Evolutionary conservation across 257 asterid genomes (phyloP), one percentile per base, ranked within the genome.

Genomic region (Nemophila menziesii): DNA sequence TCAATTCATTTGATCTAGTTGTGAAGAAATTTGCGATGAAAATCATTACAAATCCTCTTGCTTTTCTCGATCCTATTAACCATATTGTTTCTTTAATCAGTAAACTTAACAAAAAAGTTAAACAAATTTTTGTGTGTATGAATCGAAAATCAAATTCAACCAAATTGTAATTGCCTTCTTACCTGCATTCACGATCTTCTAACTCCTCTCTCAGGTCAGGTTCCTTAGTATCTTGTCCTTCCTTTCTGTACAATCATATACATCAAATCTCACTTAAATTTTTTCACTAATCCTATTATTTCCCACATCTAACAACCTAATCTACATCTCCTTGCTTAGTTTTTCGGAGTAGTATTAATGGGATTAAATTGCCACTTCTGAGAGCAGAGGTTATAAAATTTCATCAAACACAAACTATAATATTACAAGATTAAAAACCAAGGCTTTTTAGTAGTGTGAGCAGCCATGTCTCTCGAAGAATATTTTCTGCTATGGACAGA

Each of bases 401-500:
- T n/a, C n/a, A n/a, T n/a, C 5, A 26, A 26, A 4, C 33, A 26
- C 33, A 4, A 26, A 26, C 33, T 26, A 26, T 26, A 5, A 26
- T 7, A 29, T 7, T 7, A 29, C 36, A 29, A 29, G 36, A 29
- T 7, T 7, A 29, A 2, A 13, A 40, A 84, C 99, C 98, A 76
- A 22, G 96, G 94, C 51, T 85, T 90, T 43, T 84, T 55, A 39
- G 86, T 68, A 14, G 96, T 90, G 57, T 89, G 98, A 33, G 98
- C 24, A 20, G 96, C 98, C 46, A 85, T 74, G 48, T 85, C 94
- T 68, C 96, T 68, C n/a, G 98, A 90, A 17, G 99, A 90, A 55
- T 90, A 90, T 65, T 90, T n/a, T 90, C 60, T 85, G 98, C 20
- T 94, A 90, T 1, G 96, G 92, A 9, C 96, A 93, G 51, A 90